These are phyloP conservation scores for Annulohypoxylon bovei DNA, from an alignment of 495 filamentous ascomycete species.

Conservation along the genomic window DNA sequence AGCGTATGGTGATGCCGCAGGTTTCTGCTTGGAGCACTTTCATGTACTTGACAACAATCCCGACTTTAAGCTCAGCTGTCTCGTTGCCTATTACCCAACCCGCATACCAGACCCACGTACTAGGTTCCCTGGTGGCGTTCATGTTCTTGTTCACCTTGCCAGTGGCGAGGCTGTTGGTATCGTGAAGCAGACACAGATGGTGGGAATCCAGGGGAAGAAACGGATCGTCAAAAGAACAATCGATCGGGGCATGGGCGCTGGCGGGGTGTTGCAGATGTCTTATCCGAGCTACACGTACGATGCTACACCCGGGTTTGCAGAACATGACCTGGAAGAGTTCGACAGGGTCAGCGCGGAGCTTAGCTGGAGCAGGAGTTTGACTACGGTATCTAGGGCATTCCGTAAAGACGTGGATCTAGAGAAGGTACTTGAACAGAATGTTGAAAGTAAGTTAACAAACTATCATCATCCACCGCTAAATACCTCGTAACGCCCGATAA, in stretches of 20 bases:
- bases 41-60: constrained; percentile 51
- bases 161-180: constrained; percentile 57
- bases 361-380: constrained; percentile 62
- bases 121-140: constrained; percentile 53
- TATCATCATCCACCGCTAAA: too few relatives aligned
- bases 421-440: constrained; percentile 66
- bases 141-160: constrained; percentile 58
- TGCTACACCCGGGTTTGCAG: constrained; percentile 60
- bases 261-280: constrained; percentile 48
- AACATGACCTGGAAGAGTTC: constrained; percentile 63
- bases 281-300: constrained; percentile 57
- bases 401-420: constrained; percentile 68
- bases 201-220: constrained; percentile 72
- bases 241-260: constrained; percentile 64
- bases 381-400: constrained; percentile 62
- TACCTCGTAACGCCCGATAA: background rate
- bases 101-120: constrained; percentile 54
- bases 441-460: constrained; percentile 54
- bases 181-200: constrained; percentile 58
- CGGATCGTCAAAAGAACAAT: constrained; percentile 58
- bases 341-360: constrained; percentile 57
- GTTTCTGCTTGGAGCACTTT: constrained; percentile 50
- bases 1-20: constrained; percentile 51
- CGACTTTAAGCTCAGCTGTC: constrained; percentile 57
- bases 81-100: constrained; percentile 62